Evolutionary conservation across 73 alveolate genomes (phyloP).

Genomic region (Paramecium caudatum): DNA sequence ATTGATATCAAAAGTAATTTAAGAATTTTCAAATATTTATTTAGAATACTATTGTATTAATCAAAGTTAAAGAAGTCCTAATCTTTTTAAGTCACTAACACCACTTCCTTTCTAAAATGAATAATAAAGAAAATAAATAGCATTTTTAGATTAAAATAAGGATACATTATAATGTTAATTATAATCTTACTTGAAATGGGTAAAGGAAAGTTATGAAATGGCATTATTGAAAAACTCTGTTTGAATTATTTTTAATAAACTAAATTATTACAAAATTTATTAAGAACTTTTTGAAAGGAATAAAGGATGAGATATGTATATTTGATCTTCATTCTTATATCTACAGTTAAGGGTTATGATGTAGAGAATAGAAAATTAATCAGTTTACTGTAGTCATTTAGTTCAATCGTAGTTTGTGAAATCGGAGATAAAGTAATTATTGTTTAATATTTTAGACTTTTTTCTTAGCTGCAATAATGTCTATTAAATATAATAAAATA

Average conservation of each 20-base stretch:
- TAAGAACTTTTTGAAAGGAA: too few relatives aligned
- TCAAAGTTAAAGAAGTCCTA: constrained; percentile 31
- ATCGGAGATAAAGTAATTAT: constrained; percentile 59
- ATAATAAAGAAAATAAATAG: background rate
- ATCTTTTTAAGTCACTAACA: background rate
- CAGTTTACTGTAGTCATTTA: constrained; percentile 33
- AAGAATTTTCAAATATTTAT: constrained; percentile 20
- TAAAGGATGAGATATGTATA: too few relatives aligned
- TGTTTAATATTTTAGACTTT: background rate
- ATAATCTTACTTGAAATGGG: background rate
- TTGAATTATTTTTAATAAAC: background rate
- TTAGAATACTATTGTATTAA: background rate
- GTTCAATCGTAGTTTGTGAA: constrained; percentile 42
- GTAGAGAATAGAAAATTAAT: background rate
- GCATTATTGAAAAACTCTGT: background rate
- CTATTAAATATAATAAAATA: constrained; percentile 49
- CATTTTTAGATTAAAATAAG: background rate
- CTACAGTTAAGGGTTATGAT: background rate
- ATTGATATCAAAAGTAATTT: background rate
- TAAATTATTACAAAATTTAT: too few relatives aligned
- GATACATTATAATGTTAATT: background rate
- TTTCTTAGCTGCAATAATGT: constrained; percentile 67
- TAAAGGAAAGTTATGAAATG: background rate
- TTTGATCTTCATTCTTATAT: background rate
- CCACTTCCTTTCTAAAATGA: constrained; percentile 10